A percentile compares a stretch with the other conserved stretches of the same genome.
phyloP scores from a whole-genome alignment of 352 stramenopile species.

The Phytophthora litchii region DNA sequence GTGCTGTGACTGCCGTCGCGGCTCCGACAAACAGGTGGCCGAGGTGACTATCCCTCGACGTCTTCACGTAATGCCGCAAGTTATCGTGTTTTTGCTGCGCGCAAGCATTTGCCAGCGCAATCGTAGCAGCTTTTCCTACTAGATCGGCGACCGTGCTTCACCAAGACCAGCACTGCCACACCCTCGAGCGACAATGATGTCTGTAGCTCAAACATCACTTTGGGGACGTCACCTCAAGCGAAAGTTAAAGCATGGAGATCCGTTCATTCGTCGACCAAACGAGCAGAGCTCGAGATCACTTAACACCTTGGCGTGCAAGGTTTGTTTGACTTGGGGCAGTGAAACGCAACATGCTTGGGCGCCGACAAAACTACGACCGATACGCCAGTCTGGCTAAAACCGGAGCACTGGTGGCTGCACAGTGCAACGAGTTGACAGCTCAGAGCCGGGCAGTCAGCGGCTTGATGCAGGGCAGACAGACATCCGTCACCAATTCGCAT shows the following conservation, averaged over 20 bases:
- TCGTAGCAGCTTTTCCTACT: constrained; percentile 14
- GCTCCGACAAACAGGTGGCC: constrained; percentile 21
- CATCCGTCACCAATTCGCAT: background rate
- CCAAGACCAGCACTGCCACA: constrained; percentile 3
- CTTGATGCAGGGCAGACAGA: background rate
- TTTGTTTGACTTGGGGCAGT: constrained; percentile 10
- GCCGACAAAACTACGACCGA: constrained; percentile 31
- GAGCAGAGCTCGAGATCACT: constrained; percentile 26
- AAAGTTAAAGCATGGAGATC: constrained; percentile 7
- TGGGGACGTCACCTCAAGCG: background rate
- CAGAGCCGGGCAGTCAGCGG: constrained; percentile 2
- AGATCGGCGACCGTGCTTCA: background rate
- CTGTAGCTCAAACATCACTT: constrained; percentile 8
- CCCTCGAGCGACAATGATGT: background rate
- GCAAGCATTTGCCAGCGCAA: constrained; percentile 19
- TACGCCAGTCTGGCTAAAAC: constrained; percentile 26
- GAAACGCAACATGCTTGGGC: constrained; percentile 34
- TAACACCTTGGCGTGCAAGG: constrained; percentile 20
- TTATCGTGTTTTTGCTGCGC: constrained; percentile 32
- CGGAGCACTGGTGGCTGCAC: constrained; percentile 13
- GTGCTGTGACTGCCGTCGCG: constrained; percentile 18
- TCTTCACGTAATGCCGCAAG: constrained; percentile 32
- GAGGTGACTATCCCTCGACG: constrained; percentile 24
- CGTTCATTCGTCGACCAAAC: constrained; percentile 13
- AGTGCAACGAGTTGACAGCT: constrained; percentile 4